phyloP scores from a whole-genome alignment of 768 basidiomycete genomes.

The Mycena albidolilacea region DNA sequence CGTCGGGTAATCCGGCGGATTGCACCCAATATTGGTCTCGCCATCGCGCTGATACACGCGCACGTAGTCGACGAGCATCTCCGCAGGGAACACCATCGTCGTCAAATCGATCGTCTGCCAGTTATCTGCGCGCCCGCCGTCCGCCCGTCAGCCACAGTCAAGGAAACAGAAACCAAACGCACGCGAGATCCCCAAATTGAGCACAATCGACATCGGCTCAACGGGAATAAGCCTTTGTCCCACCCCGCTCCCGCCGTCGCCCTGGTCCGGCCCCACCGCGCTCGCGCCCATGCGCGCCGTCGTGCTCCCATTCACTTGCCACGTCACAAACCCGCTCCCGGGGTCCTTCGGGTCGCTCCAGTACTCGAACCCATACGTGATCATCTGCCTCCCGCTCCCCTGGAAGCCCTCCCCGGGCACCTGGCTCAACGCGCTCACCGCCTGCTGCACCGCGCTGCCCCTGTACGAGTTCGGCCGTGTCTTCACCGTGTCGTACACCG shows the following conservation, averaged over 20 bases:
- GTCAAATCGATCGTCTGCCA: constrained; percentile 74
- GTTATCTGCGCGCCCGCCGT: constrained; percentile 15
- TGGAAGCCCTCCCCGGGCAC: constrained; percentile 71
- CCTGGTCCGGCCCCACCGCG: constrained; percentile 62
- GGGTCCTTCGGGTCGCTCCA: constrained; percentile 72
- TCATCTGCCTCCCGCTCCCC: constrained; percentile 67
- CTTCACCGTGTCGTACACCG: constrained; percentile 48
- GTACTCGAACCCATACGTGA: constrained; percentile 80
- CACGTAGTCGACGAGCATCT: constrained; percentile 84
- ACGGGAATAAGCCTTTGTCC: constrained; percentile 71
- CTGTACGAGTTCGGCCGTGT: constrained; percentile 58
- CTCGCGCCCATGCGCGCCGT: constrained; percentile 67
- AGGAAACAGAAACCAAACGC: constrained; percentile 38
- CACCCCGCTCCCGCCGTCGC: constrained; percentile 60
- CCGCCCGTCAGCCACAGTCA: background rate
- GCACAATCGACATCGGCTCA: constrained; percentile 72
- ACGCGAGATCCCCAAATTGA: constrained; percentile 78
- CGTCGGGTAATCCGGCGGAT: constrained; percentile 77
- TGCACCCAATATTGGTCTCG: constrained; percentile 73
- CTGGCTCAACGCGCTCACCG: constrained; percentile 62
- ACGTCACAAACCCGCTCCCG: constrained; percentile 76
- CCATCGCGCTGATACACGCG: constrained; percentile 83
- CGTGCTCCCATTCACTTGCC: constrained; percentile 74
- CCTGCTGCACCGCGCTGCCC: constrained; percentile 74
- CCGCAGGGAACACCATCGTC: constrained; percentile 78